Conservation (phyloP, 352 stramenopile genomes). For the Phytopythium boreale region DNA sequence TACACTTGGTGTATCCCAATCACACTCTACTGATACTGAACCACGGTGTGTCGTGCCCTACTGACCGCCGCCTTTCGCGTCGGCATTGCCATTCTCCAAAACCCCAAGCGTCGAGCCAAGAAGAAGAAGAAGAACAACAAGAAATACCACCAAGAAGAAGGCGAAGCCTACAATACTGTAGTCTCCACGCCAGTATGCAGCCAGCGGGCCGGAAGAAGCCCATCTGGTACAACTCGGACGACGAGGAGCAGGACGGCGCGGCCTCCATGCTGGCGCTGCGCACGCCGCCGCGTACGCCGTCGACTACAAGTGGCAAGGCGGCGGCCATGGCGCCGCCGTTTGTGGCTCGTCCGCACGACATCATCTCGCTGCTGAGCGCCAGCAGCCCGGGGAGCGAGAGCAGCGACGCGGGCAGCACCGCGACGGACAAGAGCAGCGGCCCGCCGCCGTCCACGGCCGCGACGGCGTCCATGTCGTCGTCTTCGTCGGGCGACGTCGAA, state of each 20-base stretch:
- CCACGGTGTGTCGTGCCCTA: too few relatives aligned
- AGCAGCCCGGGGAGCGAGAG: constrained; percentile 18
- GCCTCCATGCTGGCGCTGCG: constrained; percentile 19
- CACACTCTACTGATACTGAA: constrained; percentile 11
- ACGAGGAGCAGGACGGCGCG: constrained; percentile 2
- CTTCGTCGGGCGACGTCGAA: neutral
- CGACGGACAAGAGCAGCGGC: constrained; percentile 24
- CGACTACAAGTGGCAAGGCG: neutral
- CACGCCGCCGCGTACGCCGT: constrained; percentile 11
- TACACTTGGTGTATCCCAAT: constrained; percentile 27
- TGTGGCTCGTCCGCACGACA: constrained; percentile 5
- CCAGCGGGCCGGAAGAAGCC: constrained; percentile 10
- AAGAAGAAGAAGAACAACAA: constrained; percentile 7
- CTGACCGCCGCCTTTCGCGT: neutral
- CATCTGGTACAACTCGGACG: constrained; percentile 22
- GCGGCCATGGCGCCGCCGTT: neutral
- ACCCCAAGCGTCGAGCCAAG: constrained; percentile 11
- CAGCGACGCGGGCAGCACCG: constrained; percentile 35
- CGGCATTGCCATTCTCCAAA: constrained; percentile 26
- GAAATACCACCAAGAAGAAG: constrained; percentile 5
- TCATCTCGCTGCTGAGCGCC: constrained; percentile 25
- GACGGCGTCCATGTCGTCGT: constrained; percentile 1
- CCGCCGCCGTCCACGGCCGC: constrained; percentile 5
- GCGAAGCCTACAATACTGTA: neutral
- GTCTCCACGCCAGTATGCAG: neutral